These are phyloP conservation scores for Craterostigma plantagineum DNA, from an alignment of 257 asterid genomes.

Conservation along the genomic window DNA sequence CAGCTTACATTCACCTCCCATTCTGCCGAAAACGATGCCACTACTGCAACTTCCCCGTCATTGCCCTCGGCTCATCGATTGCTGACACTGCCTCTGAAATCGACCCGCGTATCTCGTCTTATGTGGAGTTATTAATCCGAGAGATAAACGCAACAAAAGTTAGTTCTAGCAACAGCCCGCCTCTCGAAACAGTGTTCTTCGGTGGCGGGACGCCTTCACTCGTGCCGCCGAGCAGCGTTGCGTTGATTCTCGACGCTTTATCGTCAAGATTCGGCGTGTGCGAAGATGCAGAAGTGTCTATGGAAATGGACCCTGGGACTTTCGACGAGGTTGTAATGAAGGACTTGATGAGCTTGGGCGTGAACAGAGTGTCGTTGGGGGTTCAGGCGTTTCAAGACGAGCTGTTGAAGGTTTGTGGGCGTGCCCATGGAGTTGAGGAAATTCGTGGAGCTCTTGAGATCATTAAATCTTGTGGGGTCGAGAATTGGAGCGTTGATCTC, in stretches of 20 bases:
- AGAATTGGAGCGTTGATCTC: conserved; percentile 84
- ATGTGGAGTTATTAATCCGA: conserved; percentile 43
- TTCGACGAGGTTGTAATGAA: conserved; percentile 38
- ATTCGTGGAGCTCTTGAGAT: conserved; percentile 62
- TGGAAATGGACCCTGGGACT: conserved; percentile 99
- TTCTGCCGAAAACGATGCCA: conserved; percentile 96
- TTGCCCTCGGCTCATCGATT: conserved; percentile 55
- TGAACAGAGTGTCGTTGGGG: conserved; percentile 84
- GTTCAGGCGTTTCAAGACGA: conserved; percentile 86
- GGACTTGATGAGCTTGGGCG: conserved; percentile 46
- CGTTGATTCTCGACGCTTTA: conserved; percentile 37
- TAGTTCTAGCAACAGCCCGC: conserved; percentile 20
- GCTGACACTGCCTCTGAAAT: not conserved
- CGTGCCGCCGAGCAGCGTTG: conserved; percentile 59
- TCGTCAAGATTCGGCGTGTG: conserved; percentile 38
- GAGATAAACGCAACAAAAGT: conserved; percentile 47
- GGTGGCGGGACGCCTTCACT: conserved; percentile 98
- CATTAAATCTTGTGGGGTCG: conserved; percentile 39
- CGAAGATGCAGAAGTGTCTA: conserved; percentile 70
- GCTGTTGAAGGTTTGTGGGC: conserved; percentile 74
- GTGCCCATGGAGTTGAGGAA: conserved; percentile 74
- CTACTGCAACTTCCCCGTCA: conserved; percentile 88
- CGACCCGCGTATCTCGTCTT: conserved; percentile 57
- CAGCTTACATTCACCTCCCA: conserved; percentile 92
- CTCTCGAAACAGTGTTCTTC: conserved; percentile 75